phyloP scores from a whole-genome alignment of 441 rosid species.

The Iberis amara region DNA sequence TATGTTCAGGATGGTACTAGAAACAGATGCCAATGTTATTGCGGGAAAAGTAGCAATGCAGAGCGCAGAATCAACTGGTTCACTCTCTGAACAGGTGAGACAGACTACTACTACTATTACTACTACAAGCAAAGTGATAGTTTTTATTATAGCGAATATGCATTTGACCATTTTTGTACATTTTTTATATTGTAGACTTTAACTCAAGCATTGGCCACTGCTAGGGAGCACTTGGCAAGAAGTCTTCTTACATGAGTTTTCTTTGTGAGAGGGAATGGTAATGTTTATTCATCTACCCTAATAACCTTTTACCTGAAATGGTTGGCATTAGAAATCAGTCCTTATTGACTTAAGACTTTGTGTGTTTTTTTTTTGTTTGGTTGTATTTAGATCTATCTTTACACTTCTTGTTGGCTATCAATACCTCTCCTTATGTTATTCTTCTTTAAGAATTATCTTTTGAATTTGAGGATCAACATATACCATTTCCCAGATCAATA shows the following conservation, averaged over 20 bases:
- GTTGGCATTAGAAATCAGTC: constrained; percentile 7
- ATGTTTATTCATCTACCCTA: constrained; percentile 7
- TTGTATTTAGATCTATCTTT: constrained; percentile 6
- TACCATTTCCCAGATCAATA: background rate
- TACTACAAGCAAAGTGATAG: constrained; percentile 1
- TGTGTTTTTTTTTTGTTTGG: background rate
- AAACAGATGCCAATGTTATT: constrained; percentile 79
- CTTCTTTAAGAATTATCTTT: background rate
- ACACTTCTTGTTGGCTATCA: background rate
- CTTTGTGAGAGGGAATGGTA: constrained; percentile 7
- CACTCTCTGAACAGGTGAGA: constrained; percentile 83
- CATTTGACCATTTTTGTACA: constrained; percentile 1
- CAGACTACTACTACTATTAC: background rate
- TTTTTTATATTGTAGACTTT: constrained; percentile 49
- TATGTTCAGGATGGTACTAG: constrained; percentile 53
- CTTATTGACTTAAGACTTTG: constrained; percentile 8
- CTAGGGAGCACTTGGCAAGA: constrained; percentile 81
- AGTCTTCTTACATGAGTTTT: constrained; percentile 64
- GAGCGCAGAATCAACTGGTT: constrained; percentile 65
- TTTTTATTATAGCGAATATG: constrained; percentile 2
- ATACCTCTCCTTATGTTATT: background rate
- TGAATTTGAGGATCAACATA: background rate
- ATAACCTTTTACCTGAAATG: constrained; percentile 20
- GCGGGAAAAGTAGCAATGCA: constrained; percentile 85
- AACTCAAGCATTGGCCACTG: constrained; percentile 80